Evolutionary conservation across 257 asterid genomes (phyloP).

Genomic region (Haberlea rhodopensis): DNA sequence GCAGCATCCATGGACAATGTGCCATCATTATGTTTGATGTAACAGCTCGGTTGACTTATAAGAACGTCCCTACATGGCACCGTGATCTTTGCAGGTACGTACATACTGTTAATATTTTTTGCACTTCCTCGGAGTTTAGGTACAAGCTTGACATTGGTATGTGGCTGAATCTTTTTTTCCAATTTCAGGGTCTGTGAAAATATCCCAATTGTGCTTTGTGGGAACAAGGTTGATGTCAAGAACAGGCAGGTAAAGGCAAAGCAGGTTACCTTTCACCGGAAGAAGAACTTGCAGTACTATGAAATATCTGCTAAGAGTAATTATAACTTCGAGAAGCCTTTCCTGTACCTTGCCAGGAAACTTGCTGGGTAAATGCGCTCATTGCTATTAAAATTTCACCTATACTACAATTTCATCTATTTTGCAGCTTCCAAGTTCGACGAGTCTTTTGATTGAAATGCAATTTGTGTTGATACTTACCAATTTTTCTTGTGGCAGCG

Average conservation of each 20-base stretch:
- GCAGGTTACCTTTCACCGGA: conserved; percentile 74
- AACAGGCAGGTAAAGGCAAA: conserved; percentile 79
- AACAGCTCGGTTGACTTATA: conserved; percentile 76
- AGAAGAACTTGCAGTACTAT: conserved; percentile 66
- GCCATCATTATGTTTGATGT: conserved; percentile 85
- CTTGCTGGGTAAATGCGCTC: conserved; percentile 58
- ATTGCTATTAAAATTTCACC: too few relatives aligned
- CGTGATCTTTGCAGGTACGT: conserved; percentile 76
- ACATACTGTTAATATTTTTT: not conserved
- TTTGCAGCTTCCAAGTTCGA: too few relatives aligned
- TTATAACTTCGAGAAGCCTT: conserved; percentile 84
- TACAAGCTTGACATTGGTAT: not conserved
- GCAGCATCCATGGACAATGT: conserved; percentile 81
- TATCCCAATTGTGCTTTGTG: conserved; percentile 70
- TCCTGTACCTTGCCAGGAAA: conserved; percentile 61
- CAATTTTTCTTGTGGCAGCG: conserved; percentile 29
- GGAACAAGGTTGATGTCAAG: conserved; percentile 79
- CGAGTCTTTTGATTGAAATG: not conserved
- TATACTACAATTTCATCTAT: not conserved
- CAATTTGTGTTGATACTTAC: not conserved
- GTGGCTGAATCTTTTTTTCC: not conserved
- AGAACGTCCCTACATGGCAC: conserved; percentile 86
- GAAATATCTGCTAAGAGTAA: conserved; percentile 82
- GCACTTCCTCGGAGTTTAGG: not conserved
- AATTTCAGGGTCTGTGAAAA: conserved; percentile 60